Evolutionary conservation across 257 asterid species (phyloP), one percentile per base, ranked within the genome.

Genomic region (Marsdenia floribunda): DNA sequence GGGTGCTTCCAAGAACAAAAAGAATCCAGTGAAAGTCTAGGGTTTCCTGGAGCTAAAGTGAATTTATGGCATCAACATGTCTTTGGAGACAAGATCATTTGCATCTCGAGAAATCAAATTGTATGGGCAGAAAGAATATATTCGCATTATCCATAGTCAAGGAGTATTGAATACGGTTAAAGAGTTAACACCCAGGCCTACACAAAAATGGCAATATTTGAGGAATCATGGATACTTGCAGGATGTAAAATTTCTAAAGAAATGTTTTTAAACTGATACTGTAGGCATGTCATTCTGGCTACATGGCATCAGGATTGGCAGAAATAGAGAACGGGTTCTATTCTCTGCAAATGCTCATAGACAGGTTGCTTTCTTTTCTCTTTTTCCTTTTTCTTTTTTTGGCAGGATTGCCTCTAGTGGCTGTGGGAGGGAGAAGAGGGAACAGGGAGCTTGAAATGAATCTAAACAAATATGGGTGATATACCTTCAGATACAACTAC

Each of bases 401-500:
- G 33, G 33, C 33, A 29, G 33, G 33, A 29, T 29, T 29, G 33
- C 33, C 33, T 29, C 33, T 29, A 29, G 33, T 29, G 33, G 33
- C 33, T 1, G 33, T 29, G 33, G 33, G 33, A 29, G 33, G 33
- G 33, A 29, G 33, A 29, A 29, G 1, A 29, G 33, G 33, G 33
- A 29, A 29, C 33, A 29, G 54, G 66, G 74, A 35, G 72, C 58
- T 46, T 37, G 37, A 73, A 19, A 49, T 64, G 44, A 10, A 29
- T 54, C n/a, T 11, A 5, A 8, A 11, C 6, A 66, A 19, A 16
- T 49, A 14, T 14, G 69, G 80, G 54, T 38, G 59, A 65, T 15
- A 38, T 82, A 92, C 96, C 93, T 85, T 84, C 89, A 60, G 85
- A 8, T 54, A 83, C 79, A 57, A 79, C 46, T 73, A 66, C 85